phyloP scores from a whole-genome alignment of 176 grass and related monocot species.

The Chloris gayana region DNA sequence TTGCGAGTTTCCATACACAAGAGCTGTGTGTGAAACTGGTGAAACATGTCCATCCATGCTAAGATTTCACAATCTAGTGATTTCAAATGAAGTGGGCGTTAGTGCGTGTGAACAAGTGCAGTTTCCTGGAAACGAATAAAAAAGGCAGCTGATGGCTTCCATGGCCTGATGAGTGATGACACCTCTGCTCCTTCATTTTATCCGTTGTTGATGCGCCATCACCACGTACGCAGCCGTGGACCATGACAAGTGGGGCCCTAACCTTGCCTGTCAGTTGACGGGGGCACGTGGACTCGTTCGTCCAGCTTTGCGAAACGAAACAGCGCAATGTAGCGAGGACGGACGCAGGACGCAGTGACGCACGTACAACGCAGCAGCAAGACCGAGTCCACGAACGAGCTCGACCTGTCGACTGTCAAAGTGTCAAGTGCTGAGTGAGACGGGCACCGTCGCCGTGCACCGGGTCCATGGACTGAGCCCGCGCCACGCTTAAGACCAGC shows the following conservation, averaged over 20 bases:
- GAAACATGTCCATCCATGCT: not conserved
- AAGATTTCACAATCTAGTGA: not conserved
- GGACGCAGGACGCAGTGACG: not conserved
- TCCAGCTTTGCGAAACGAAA: not conserved
- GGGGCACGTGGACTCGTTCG: not conserved
- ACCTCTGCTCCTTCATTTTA: not conserved
- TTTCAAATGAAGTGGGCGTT: not conserved
- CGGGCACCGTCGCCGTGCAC: not conserved
- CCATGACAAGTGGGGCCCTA: not conserved
- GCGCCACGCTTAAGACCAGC: not conserved
- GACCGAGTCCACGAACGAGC: not conserved
- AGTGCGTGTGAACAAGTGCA: not conserved
- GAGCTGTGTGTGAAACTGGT: not conserved
- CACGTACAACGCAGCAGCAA: not conserved
- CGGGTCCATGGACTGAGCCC: not conserved
- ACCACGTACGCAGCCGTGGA: too few relatives aligned
- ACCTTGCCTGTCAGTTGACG: not conserved
- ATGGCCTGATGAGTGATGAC: not conserved
- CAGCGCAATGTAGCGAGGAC: constrained; percentile 24
- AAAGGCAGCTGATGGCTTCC: not conserved
- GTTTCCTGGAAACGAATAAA: constrained; percentile 28
- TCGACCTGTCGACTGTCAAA: not conserved
- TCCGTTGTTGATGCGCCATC: not conserved
- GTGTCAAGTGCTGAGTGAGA: not conserved
- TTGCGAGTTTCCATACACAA: too few relatives aligned